phyloP scores from a whole-genome alignment of 164 flowering plant species.

The Akebia trifoliata region DNA sequence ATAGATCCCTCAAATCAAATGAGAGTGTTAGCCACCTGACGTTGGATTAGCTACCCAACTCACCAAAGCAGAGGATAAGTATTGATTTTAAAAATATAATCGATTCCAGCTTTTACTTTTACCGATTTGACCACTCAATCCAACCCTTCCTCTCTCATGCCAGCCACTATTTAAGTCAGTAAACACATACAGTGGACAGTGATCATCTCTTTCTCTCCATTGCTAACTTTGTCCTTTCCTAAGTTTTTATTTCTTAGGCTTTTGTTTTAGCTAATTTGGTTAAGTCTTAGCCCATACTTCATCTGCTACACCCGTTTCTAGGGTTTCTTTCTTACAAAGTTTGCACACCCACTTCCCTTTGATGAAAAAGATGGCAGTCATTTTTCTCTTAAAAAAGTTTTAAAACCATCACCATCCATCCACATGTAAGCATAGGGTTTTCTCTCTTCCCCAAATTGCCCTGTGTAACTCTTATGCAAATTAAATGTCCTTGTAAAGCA shows the following conservation, averaged over 20 bases:
- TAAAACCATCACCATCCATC: constrained; percentile 21
- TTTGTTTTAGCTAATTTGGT: constrained; percentile 23
- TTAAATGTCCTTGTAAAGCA: background rate
- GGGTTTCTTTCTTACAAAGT: constrained; percentile 16
- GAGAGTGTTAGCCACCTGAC: too few relatives aligned
- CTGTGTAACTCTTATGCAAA: background rate
- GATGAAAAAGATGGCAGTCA: constrained; percentile 16
- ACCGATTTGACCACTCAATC: constrained; percentile 44
- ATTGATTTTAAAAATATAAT: too few relatives aligned
- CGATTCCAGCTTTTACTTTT: constrained; percentile 17
- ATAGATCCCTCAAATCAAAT: too few relatives aligned
- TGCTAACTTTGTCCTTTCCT: constrained; percentile 37
- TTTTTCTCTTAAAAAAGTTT: background rate
- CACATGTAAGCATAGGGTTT: constrained; percentile 11
- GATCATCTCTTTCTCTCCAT: constrained; percentile 10
- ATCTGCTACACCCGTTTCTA: constrained; percentile 19
- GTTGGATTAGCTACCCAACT: too few relatives aligned
- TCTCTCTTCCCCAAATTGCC: constrained; percentile 18
- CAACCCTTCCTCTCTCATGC: constrained; percentile 8
- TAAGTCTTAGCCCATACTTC: constrained; percentile 7
- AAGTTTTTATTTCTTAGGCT: constrained; percentile 17
- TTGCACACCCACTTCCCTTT: background rate
- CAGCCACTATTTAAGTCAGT: constrained; percentile 30
- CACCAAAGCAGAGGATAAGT: too few relatives aligned
- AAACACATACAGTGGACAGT: constrained; percentile 17